Conservation (phyloP, 805 yeast genomes). For the Aciculoconidium aculeatum region DNA sequence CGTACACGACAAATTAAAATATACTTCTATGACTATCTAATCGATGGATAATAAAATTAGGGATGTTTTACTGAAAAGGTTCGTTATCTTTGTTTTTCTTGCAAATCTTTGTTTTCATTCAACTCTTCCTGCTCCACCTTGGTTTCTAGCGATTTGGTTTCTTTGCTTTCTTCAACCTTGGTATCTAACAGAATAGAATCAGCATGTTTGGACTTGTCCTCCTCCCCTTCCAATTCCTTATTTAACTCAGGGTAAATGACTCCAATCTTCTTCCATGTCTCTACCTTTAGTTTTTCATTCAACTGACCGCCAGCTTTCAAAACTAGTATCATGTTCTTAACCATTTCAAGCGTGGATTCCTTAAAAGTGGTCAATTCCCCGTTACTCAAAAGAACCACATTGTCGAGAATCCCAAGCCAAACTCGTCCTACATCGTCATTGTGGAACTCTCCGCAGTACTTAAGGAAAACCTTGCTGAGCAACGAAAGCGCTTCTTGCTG, state of each 20-base stretch:
- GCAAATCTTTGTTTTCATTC: conserved; percentile 1
- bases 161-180: conserved; percentile 1
- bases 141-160: conserved; percentile 1
- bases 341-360: conserved; percentile 32
- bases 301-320: conserved; percentile 24
- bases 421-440: conserved; percentile 17
- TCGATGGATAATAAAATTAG: no score
- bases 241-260: conserved; percentile 23
- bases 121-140: conserved; percentile 1
- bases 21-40: no score
- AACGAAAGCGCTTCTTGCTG: conserved; percentile 63
- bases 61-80: no score
- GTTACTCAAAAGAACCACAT: conserved; percentile 22
- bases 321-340: conserved; percentile 39
- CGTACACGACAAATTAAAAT: no score
- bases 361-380: conserved; percentile 13
- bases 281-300: conserved; percentile 15
- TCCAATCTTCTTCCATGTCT: conserved; percentile 28
- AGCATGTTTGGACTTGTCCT: no score
- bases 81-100: conserved; percentile 1
- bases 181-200: no score
- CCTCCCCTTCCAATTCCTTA: conserved; percentile 12
- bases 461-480: conserved; percentile 51
- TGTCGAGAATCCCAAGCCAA: conserved; percentile 34
- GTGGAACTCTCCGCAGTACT: conserved; percentile 23